A percentile compares a stretch with the other conserved stretches of the same genome.
These are phyloP conservation scores for Venturia oleaginea DNA, from an alignment of 2,329 filamentous ascomycete genomes.

Conservation along the genomic window DNA sequence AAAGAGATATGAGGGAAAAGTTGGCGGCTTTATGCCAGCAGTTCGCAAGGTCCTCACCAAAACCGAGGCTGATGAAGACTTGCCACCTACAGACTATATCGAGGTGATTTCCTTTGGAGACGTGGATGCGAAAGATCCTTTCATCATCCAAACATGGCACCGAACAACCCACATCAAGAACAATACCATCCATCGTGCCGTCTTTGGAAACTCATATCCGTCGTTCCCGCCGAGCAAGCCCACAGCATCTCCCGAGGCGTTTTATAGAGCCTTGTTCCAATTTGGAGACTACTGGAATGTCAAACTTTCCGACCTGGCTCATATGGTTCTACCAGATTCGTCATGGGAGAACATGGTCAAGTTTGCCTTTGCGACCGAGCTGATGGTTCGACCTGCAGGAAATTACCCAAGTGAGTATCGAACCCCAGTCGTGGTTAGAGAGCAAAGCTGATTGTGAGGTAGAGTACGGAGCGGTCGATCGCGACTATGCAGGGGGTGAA, in stretches of 20 bases:
- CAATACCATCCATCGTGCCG: background rate
- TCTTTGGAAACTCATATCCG: conserved; percentile 4
- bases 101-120: conserved; percentile 9
- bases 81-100: background rate
- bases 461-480: conserved; percentile 8
- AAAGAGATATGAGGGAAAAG: background rate
- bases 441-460: background rate
- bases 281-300: conserved; percentile 13
- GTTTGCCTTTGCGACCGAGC: conserved; percentile 10
- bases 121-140: conserved; percentile 11
- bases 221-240: background rate
- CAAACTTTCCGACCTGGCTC: background rate
- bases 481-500: conserved; percentile 4
- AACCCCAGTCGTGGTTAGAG: background rate
- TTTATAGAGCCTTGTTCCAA: conserved; percentile 6
- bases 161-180: conserved; percentile 2
- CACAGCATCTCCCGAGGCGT: background rate
- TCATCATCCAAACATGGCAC: conserved; percentile 12
- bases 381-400: conserved; percentile 12
- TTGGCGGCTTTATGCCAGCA: conserved; percentile 13
- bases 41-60: conserved; percentile 10
- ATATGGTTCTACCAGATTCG: conserved; percentile 2
- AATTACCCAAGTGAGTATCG: conserved; percentile 5
- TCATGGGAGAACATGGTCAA: conserved; percentile 11
- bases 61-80: background rate